Conservation (phyloP, 169 alveolate genomes). For the Eimeria praecox region DNA sequence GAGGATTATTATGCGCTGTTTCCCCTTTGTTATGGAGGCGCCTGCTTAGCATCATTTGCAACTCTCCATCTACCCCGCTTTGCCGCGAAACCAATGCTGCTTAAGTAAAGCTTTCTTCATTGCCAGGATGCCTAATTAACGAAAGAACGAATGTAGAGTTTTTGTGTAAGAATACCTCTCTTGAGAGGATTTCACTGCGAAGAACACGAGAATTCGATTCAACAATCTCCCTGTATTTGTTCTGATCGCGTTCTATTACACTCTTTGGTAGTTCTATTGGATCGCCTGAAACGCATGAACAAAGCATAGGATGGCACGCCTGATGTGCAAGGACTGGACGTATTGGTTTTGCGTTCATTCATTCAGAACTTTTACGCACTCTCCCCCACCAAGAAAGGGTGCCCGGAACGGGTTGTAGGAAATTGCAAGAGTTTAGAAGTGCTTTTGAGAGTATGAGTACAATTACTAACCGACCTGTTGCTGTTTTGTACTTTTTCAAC, state of each 20-base stretch:
- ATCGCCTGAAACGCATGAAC: slow-evolving; percentile 33
- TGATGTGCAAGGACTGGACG: background rate
- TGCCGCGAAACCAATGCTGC: background rate
- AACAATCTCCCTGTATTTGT: slow-evolving; percentile 14
- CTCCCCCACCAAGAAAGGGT: background rate
- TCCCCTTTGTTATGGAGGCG: background rate
- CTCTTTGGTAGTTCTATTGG: slow-evolving; percentile 19
- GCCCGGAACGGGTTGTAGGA: background rate
- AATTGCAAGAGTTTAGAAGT: background rate
- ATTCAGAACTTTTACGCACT: background rate
- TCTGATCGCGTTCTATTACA: slow-evolving; percentile 26
- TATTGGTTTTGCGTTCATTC: background rate
- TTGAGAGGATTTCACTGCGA: background rate
- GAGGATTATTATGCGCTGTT: background rate
- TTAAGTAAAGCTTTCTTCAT: background rate
- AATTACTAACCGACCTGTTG: slow-evolving; percentile 15
- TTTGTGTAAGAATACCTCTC: slow-evolving; percentile 33
- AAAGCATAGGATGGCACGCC: background rate
- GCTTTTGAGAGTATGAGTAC: background rate
- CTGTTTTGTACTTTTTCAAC: slow-evolving; percentile 25
- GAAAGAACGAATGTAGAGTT: background rate
- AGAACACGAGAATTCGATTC: slow-evolving; percentile 14
- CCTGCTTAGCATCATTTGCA: background rate
- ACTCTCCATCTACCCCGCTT: background rate
- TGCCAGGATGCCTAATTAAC: background rate